Base-by-base conservation (phyloP, 1,284 basidiomycete species). In the Malassezia pachydermatis region DNA sequence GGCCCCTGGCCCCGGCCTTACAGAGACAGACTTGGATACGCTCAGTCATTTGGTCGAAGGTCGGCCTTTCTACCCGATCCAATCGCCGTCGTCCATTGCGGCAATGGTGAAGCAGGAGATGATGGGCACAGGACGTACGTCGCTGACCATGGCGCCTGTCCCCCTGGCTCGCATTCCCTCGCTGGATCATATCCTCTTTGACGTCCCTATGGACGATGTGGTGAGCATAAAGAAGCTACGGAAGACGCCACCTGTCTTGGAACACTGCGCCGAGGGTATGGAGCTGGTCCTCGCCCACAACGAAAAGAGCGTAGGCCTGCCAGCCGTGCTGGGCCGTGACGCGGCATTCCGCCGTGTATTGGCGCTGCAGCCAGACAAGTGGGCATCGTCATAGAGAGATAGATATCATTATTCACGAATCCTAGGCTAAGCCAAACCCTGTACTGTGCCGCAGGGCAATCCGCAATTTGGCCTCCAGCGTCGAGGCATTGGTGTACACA, bases 401-500 rank as follows among this genome's bases (percentile, higher is more conserved):
- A 37, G 35, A 37, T 17, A 7, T 34, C n/a, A n/a, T n/a, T n/a
- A n/a, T n/a, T n/a, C n/a, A n/a, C n/a, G n/a, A n/a, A 8, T 19
- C 14, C 33, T 52, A 52, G 20, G 29, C 50, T 27, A 64, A 40
- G 5, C 62, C 62, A 27, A 64, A 64, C 1, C 62, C 62, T 2
- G 55, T 55, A 23, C 49, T 58, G 27, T 64, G 62, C 43, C 53
- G 55, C 33, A 64, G 54, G 5, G 60, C 62, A 10, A 62, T 45
- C 16, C 35, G 23, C 7, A 64, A 35, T 29, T 62, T 60, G 9
- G 47, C 35, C 42, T 48, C 47, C 34, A 62, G 24, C 36, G 50
- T 27, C 20, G 20, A 33, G 3, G 30, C 25, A 7, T 16, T 16
- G 2, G 48, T 53, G 23, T 64, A 64, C 1, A 47, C 47, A 1